Conservation (phyloP, 805 yeast species). For the Hanseniaspora vineae region DNA sequence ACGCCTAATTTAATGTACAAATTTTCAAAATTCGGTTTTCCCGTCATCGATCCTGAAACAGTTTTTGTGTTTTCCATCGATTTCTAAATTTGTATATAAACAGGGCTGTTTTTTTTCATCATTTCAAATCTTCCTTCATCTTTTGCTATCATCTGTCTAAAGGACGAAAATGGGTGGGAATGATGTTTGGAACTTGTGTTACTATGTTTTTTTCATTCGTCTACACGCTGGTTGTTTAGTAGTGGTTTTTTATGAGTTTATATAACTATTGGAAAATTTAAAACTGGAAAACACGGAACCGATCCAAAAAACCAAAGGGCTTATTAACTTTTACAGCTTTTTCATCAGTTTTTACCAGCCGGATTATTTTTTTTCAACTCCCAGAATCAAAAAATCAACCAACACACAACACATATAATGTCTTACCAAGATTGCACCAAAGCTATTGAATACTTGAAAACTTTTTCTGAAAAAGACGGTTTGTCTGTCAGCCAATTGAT, state of each 20-base stretch:
- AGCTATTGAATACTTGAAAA: slow-evolving; percentile 56
- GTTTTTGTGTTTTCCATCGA: not conserved
- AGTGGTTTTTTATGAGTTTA: no score
- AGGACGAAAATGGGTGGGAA: not conserved
- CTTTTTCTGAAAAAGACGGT: slow-evolving; percentile 71
- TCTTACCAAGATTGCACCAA: slow-evolving; percentile 30
- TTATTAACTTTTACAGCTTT: no score
- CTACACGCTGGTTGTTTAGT: no score
- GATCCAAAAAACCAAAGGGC: no score
- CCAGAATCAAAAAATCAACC: not conserved
- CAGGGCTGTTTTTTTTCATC: not conserved
- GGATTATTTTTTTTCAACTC: not conserved
- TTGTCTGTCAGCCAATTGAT: slow-evolving; percentile 69
- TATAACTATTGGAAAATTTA: no score
- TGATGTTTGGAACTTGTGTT: not conserved
- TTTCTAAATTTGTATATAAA: not conserved
- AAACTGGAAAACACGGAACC: no score
- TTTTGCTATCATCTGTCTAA: not conserved
- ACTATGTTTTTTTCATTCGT: not conserved
- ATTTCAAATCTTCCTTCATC: not conserved
- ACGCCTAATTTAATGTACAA: no score
- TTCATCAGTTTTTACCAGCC: no score
- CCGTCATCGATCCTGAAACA: not conserved
- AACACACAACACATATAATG: slow-evolving; percentile 1
- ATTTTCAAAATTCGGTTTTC: no score